These are phyloP conservation scores for Penicillium diatomitis DNA, from an alignment of 495 filamentous ascomycete genomes.

Conservation along the genomic window DNA sequence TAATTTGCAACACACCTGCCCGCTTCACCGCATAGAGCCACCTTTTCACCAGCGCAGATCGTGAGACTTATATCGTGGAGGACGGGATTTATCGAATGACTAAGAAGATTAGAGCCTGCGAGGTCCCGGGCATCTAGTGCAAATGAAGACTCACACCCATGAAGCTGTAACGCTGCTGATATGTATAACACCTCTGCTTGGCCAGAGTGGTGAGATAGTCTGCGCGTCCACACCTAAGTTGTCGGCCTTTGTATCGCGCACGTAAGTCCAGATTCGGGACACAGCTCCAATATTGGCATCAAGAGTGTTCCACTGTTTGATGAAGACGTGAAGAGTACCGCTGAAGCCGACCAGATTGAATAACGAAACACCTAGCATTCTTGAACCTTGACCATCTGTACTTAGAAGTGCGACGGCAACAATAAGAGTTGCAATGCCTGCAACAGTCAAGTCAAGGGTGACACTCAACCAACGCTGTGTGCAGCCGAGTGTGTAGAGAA, in stretches of 20 bases:
- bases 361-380: constrained; percentile 21
- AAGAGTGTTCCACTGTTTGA: constrained; percentile 17
- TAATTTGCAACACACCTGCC: constrained; percentile 22
- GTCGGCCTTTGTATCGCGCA: constrained; percentile 9
- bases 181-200: constrained; percentile 11
- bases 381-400: constrained; percentile 9
- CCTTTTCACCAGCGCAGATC: constrained; percentile 25
- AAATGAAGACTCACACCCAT: constrained; percentile 12
- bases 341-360: constrained; percentile 27
- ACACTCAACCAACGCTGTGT: constrained; percentile 63
- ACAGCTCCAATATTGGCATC: constrained; percentile 27
- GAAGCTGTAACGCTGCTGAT: constrained; percentile 15
- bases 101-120: neutral
- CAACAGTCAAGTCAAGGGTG: constrained; percentile 51
- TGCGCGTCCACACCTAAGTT: constrained; percentile 11
- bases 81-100: constrained; percentile 10
- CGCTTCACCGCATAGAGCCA: constrained; percentile 38
- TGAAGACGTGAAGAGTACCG: constrained; percentile 11
- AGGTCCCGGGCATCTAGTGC: no score
- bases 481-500: constrained; percentile 50
- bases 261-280: constrained; percentile 16
- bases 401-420: constrained; percentile 15
- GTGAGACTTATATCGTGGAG: constrained; percentile 8
- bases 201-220: constrained; percentile 12
- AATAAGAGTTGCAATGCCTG: constrained; percentile 49